phyloP scores from a whole-genome alignment of 2,329 filamentous ascomycete species.

The Aureobasidium melanogenum region DNA sequence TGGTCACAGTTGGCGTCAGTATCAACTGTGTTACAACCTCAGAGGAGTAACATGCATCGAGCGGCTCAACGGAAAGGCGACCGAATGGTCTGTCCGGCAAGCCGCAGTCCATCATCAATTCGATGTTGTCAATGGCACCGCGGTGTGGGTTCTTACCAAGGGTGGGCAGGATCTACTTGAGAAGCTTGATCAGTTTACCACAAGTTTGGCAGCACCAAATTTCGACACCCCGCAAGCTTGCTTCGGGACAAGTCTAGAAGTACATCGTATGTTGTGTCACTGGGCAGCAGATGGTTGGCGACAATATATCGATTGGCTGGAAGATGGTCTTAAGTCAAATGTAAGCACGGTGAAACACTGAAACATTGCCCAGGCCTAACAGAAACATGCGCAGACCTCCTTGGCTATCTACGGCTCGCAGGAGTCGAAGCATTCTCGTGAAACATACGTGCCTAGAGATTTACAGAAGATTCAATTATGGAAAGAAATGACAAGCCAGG shows the following conservation, averaged over 20 bases:
- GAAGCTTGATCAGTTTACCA: not conserved
- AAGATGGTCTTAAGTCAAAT: not conserved
- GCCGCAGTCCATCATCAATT: slow-evolving; percentile 34
- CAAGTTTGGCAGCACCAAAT: not conserved
- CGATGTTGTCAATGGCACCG: slow-evolving; percentile 29
- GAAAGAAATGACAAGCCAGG: not conserved
- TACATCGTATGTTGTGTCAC: not conserved
- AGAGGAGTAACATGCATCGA: slow-evolving; percentile 19
- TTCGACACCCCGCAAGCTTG: not conserved
- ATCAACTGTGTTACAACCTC: slow-evolving; percentile 30
- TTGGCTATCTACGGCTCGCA: not conserved
- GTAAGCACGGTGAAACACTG: not conserved
- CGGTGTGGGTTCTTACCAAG: slow-evolving; percentile 16
- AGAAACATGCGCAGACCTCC: not conserved
- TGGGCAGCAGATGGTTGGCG: not conserved
- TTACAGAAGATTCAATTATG: not conserved
- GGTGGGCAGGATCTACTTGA: not conserved
- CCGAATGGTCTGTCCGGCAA: slow-evolving; percentile 31
- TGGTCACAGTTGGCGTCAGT: slow-evolving; percentile 28
- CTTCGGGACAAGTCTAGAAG: not conserved
- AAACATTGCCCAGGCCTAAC: not conserved
- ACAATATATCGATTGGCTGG: not conserved
- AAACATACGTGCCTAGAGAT: not conserved
- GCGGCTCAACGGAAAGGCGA: not conserved
- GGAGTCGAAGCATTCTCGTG: not conserved